phyloP scores from a whole-genome alignment of 2,329 filamentous ascomycete genomes.

The Torrubiellomyces zombiae region DNA sequence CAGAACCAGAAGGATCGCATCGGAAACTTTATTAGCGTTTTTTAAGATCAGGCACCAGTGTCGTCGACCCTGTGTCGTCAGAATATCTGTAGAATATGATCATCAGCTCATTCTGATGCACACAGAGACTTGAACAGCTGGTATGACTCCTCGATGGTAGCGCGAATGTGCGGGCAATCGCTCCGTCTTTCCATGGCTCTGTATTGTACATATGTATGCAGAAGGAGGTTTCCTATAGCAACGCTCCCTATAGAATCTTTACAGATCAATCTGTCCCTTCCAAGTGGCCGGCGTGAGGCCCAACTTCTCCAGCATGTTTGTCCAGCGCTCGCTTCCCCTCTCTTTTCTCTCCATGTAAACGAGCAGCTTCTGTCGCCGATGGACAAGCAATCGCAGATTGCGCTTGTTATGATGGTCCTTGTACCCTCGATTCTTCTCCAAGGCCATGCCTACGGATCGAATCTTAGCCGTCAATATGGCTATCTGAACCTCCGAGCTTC shows the following conservation, averaged over 20 bases:
- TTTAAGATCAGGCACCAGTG: too few relatives aligned
- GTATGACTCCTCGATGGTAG: too few relatives aligned
- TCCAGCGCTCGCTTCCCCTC: slow-evolving; percentile 79
- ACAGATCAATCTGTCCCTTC: slow-evolving; percentile 61
- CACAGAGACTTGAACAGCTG: too few relatives aligned
- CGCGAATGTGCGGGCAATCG: too few relatives aligned
- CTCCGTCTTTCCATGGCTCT: slow-evolving; percentile 14
- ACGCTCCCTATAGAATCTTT: slow-evolving; percentile 24
- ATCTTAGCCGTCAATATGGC: slow-evolving; percentile 94
- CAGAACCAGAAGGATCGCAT: slow-evolving; percentile 99
- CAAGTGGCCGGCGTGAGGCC: slow-evolving; percentile 79
- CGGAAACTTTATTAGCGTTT: slow-evolving; percentile 96
- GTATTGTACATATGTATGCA: slow-evolving; percentile 38
- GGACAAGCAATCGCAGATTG: slow-evolving; percentile 70
- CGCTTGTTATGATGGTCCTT: slow-evolving; percentile 92
- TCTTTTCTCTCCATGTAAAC: slow-evolving; percentile 80
- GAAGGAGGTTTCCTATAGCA: slow-evolving; percentile 23
- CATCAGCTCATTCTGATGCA: too few relatives aligned
- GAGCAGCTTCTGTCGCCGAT: slow-evolving; percentile 76
- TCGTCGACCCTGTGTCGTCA: too few relatives aligned
- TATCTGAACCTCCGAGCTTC: slow-evolving; percentile 93
- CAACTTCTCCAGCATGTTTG: slow-evolving; percentile 65
- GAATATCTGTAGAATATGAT: too few relatives aligned
- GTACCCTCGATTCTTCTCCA: slow-evolving; percentile 50
- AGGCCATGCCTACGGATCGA: slow-evolving; percentile 54